Conservation (phyloP, 352 stramenopile species). For the Globisporangium spiculum region DNA sequence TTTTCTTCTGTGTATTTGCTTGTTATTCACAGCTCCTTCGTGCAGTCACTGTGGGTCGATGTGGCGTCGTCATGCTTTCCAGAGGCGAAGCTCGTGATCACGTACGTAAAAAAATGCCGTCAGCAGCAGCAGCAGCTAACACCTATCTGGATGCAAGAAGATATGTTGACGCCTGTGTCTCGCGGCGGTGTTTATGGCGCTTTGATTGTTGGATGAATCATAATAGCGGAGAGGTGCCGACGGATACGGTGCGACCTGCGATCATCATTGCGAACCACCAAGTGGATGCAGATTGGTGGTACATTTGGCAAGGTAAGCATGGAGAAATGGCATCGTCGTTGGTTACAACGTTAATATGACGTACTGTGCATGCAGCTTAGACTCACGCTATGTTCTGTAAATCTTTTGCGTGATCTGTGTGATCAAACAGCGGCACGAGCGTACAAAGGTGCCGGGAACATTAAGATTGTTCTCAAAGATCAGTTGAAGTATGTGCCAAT, state of each 20-base stretch:
- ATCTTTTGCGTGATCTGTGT: not conserved
- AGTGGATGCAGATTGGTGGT: constrained; percentile 93
- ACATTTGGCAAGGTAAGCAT: constrained; percentile 75
- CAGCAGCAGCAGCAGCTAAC: not conserved
- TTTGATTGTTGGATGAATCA: not conserved
- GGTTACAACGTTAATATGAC: not conserved
- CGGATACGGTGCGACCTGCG: constrained; percentile 61
- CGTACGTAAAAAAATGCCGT: constrained; percentile 38
- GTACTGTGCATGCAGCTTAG: not conserved
- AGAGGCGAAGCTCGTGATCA: constrained; percentile 77
- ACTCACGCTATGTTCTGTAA: not conserved
- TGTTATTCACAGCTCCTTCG: constrained; percentile 34
- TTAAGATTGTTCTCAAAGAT: constrained; percentile 92
- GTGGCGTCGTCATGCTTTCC: constrained; percentile 85
- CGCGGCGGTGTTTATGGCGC: constrained; percentile 1
- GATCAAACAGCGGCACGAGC: constrained; percentile 46
- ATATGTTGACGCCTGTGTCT: not conserved
- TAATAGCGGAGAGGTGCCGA: constrained; percentile 69
- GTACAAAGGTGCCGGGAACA: constrained; percentile 61
- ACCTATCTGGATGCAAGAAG: not conserved
- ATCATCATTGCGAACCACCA: constrained; percentile 93
- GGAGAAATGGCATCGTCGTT: not conserved
- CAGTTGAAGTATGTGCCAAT: constrained; percentile 88
- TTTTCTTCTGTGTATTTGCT: not conserved
- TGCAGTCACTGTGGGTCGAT: constrained; percentile 84